These are phyloP conservation scores for Microthyrium microscopicum DNA, from an alignment of 2,329 filamentous ascomycete species.

Conservation along the genomic window DNA sequence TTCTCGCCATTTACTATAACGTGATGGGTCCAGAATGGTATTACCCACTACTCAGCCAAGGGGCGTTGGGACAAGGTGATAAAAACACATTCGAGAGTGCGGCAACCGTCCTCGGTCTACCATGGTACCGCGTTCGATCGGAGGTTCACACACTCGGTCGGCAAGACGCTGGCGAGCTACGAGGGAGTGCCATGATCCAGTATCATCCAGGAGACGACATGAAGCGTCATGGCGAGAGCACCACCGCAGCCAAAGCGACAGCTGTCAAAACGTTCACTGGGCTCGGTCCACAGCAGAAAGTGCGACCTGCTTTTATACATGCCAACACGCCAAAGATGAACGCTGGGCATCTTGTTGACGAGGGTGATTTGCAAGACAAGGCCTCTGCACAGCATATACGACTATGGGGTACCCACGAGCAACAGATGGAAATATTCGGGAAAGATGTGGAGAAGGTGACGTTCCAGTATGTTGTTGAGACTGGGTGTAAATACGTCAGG, in stretches of 20 bases:
- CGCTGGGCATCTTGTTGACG: conserved; percentile 14
- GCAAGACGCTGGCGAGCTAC: conserved; percentile 5
- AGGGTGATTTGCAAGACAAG: conserved; percentile 12
- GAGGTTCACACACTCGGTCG: not conserved
- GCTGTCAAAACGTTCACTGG: not conserved
- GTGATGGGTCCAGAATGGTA: conserved; percentile 28
- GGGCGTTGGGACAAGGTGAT: conserved; percentile 31
- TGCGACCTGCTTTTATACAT: conserved; percentile 13
- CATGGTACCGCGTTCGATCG: conserved; percentile 25
- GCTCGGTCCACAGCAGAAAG: not conserved
- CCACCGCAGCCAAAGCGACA: not conserved
- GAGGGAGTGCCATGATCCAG: conserved; percentile 11
- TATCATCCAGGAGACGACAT: conserved; percentile 10
- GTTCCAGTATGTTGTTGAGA: conserved; percentile 12
- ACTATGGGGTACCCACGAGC: conserved; percentile 12
- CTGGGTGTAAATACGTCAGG: conserved; percentile 11
- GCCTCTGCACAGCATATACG: conserved; percentile 10
- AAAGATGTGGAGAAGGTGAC: conserved; percentile 13
- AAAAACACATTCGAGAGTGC: conserved; percentile 34
- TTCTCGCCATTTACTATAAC: conserved; percentile 35
- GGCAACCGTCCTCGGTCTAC: conserved; percentile 22
- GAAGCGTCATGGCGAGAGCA: conserved; percentile 1
- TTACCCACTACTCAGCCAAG: conserved; percentile 30
- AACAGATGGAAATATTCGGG: conserved; percentile 12
- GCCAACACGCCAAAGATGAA: conserved; percentile 17